Evolutionary conservation across 83 land plant species (phyloP).

Genomic region (Isoetes engelmannii): DNA sequence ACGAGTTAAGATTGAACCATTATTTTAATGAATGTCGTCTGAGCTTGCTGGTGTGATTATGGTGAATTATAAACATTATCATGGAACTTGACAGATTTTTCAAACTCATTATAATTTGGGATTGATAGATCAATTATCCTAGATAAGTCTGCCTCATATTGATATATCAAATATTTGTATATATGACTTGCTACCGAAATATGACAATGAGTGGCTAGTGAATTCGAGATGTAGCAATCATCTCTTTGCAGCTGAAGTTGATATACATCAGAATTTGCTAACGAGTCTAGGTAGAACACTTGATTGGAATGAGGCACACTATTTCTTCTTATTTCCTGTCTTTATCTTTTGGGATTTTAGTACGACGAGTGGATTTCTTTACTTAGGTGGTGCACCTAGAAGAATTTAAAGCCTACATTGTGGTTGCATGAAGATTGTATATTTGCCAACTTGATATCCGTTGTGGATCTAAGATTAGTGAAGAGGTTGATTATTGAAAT

Average conservation of each 20-base stretch:
- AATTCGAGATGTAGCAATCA: conserved; percentile 63
- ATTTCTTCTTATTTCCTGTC: conserved; percentile 89
- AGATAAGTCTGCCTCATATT: conserved; percentile 27
- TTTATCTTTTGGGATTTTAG: conserved; percentile 92
- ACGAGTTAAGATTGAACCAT: too few relatives aligned
- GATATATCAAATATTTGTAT: conserved; percentile 49
- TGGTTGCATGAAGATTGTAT: too few relatives aligned
- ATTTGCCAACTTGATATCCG: too few relatives aligned
- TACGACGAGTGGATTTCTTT: conserved; percentile 75
- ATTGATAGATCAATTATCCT: conserved; percentile 1
- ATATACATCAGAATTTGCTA: conserved; percentile 59
- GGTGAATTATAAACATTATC: too few relatives aligned
- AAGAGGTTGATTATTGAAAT: too few relatives aligned
- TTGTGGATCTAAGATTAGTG: too few relatives aligned
- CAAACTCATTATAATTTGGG: too few relatives aligned
- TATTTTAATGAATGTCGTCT: too few relatives aligned
- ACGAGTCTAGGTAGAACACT: conserved; percentile 44
- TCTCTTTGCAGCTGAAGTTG: conserved; percentile 90
- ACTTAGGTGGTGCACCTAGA: conserved; percentile 58
- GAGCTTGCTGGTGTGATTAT: too few relatives aligned
- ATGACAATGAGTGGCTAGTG: conserved; percentile 70
- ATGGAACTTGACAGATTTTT: too few relatives aligned
- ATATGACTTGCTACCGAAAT: conserved; percentile 69
- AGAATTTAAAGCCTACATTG: too few relatives aligned
- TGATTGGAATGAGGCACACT: conserved; percentile 67